phyloP scores from a whole-genome alignment of 139 green algal species.

The Ettlia oleoabundans region DNA sequence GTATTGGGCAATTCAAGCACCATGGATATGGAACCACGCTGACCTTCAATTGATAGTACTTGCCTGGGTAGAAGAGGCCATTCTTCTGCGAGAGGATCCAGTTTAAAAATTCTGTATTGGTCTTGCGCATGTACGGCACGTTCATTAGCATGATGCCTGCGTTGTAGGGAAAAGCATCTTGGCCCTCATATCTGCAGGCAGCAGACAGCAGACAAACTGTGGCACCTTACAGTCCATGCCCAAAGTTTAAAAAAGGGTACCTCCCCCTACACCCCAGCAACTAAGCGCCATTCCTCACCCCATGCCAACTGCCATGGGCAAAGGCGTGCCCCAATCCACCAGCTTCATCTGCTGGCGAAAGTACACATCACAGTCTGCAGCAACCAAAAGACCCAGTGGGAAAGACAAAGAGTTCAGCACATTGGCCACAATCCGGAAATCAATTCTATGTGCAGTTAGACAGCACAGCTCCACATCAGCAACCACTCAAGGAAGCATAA shows the following conservation, averaged over 20 bases:
- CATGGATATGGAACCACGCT: neutral
- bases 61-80: conserved; percentile 18
- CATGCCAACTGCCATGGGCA: conserved; percentile 9
- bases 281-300: neutral
- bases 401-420: too few species aligned
- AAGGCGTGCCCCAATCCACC: conserved; percentile 22
- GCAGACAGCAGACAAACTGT: neutral
- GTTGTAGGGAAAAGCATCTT: conserved; percentile 19
- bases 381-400: neutral
- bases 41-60: neutral
- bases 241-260: neutral
- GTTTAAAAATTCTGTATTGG: conserved; percentile 1
- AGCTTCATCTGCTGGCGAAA: conserved; percentile 24
- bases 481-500: too few species aligned
- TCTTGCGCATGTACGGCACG: conserved; percentile 20
- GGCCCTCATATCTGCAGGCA: conserved; percentile 4
- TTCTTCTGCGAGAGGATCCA: conserved; percentile 21
- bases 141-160: conserved; percentile 29
- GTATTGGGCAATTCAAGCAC: neutral
- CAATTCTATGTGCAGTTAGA: neutral
- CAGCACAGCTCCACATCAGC: neutral
- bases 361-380: conserved; percentile 28
- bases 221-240: neutral
- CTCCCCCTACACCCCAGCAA: neutral
- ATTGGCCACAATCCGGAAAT: too few species aligned